Evolutionary conservation across 305 asterid species (phyloP).

Genomic region (Fraxinus latifolia): DNA sequence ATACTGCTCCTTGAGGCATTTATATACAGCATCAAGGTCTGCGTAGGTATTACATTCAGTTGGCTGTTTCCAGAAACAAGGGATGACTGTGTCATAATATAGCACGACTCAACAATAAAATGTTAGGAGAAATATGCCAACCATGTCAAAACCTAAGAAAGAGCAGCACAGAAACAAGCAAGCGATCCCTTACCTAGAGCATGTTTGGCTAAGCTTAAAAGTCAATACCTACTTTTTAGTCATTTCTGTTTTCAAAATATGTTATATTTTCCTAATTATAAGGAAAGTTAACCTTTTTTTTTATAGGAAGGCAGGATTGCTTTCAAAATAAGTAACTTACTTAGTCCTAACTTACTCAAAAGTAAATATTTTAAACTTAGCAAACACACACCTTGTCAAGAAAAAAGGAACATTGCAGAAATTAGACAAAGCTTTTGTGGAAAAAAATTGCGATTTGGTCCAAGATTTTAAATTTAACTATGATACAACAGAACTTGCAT

Average conservation of each 20-base stretch:
- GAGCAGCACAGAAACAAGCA: not conserved
- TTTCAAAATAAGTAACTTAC: not conserved
- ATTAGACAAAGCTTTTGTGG: not conserved
- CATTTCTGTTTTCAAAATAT: not conserved
- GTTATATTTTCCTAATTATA: too few species aligned
- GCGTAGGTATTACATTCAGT: slow-evolving; percentile 94
- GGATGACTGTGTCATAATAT: slow-evolving; percentile 39
- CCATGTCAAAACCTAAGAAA: not conserved
- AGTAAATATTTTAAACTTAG: not conserved
- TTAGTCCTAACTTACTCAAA: not conserved
- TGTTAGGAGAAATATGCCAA: not conserved
- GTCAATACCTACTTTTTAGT: not conserved
- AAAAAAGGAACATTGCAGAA: not conserved
- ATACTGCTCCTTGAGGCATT: slow-evolving; percentile 91
- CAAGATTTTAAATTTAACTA: not conserved
- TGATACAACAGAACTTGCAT: not conserved
- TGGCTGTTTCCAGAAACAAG: slow-evolving; percentile 78
- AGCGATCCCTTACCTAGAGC: not conserved
- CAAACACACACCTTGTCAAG: not conserved
- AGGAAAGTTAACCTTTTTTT: not conserved
- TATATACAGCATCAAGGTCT: slow-evolving; percentile 96
- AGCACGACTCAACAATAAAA: slow-evolving; percentile 17
- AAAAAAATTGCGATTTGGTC: not conserved
- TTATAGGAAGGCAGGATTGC: not conserved
- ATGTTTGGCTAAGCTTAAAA: not conserved